Conservation (phyloP, 768 basidiomycete species). For the Tubosaeta sp. region DNA sequence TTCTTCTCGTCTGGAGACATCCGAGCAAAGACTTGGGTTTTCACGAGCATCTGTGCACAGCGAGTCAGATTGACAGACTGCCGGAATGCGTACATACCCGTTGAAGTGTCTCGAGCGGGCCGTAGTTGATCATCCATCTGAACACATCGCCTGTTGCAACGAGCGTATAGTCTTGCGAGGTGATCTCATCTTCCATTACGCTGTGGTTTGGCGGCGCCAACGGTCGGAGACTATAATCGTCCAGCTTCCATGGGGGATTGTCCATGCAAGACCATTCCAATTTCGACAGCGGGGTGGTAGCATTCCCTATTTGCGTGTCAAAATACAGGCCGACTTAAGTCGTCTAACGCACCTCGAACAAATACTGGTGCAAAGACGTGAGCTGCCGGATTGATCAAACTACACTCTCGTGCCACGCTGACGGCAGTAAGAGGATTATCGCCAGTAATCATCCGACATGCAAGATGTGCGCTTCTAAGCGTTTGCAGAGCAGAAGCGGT, state of each 20-base stretch:
- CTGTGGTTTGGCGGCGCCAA: constrained; percentile 65
- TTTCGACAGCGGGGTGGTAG: constrained; percentile 49
- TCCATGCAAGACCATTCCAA: constrained; percentile 93
- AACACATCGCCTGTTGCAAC: constrained; percentile 95
- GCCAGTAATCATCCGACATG: constrained; percentile 97
- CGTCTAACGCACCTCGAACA: constrained; percentile 48
- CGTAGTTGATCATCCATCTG: constrained; percentile 96
- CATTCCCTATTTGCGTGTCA: constrained; percentile 44
- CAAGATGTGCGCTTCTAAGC: constrained; percentile 83
- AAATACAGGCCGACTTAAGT: background rate
- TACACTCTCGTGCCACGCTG: constrained; percentile 94
- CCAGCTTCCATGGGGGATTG: constrained; percentile 77
- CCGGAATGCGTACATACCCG: constrained; percentile 45
- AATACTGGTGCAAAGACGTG: constrained; percentile 88
- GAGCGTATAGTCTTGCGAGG: constrained; percentile 84
- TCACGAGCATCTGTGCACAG: constrained; percentile 85
- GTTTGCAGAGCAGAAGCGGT: constrained; percentile 88
- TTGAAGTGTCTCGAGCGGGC: constrained; percentile 89
- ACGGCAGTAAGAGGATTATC: constrained; percentile 97
- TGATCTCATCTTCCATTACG: constrained; percentile 65
- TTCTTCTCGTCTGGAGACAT: constrained; percentile 99
- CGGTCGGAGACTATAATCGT: constrained; percentile 85
- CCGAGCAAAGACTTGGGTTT: constrained; percentile 92
- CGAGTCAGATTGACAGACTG: background rate
- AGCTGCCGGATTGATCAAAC: constrained; percentile 79